Evolutionary conservation across 1,284 basidiomycete genomes (phyloP), one percentile per base, ranked within the genome.

Genomic region (Termitomyces sp.): DNA sequence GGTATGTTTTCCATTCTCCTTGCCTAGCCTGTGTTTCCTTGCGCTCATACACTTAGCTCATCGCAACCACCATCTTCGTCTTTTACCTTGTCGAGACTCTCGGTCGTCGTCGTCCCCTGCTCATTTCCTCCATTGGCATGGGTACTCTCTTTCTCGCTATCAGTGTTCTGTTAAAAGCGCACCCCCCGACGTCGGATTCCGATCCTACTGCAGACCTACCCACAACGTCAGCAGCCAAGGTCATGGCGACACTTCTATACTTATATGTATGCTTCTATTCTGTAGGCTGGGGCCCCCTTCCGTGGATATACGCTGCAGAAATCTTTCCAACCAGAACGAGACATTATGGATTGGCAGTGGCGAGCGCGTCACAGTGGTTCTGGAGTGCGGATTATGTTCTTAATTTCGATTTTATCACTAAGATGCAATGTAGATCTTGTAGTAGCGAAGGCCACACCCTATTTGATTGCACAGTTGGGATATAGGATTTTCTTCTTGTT

Each of bases 251-350:
- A 1, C 80, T 89, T 80, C 64, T 90, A 8, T 90, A 90, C 63
- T 79, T 90, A 47, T 90, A 86, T 58, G 86, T 87, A 24, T 82
- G 79, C 65, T 88, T 87, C 70, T 89, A 88, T 65, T 84, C 82
- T 1, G 81, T 88, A 77, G 87, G 83, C 28, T 82, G 78, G 77
- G 81, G 72, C 12, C 73, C 77, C 7, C 63, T 81, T 2, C 80
- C 80, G 10, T 88, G 87, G 86, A 82, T 89, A 9, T 89, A 88
- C 63, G 82, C 82, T 24, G 75, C 87, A 13, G 90, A 92, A 67
- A 90, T 92, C 65, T 92, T 92, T 79, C 87, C 86, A 28, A 92
- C 88, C 31, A 73, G 88, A 42, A 90, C 90, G 8, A 76, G 90
- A 54, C 86, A 90, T 64, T 89, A 86, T 64, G 90, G 90, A 45